A percentile compares a stretch with the other conserved stretches of the same genome.
phyloP scores from a whole-genome alignment of 139 green algal genomes.

The Coelastrella sp. region DNA sequence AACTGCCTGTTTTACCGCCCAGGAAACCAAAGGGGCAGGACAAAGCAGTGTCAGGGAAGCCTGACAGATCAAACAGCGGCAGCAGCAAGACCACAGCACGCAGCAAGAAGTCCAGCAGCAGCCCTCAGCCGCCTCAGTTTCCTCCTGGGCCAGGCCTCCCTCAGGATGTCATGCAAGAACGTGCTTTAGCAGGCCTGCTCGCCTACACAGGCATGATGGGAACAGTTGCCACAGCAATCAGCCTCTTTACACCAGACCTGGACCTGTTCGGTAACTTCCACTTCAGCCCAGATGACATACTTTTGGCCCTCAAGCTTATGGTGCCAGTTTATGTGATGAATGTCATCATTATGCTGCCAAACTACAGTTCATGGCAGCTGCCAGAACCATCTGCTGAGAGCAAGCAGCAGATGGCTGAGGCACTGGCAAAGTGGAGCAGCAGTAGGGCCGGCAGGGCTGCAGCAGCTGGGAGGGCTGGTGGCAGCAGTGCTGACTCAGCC shows the following conservation, averaged over 20 bases:
- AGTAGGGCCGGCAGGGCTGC: background rate
- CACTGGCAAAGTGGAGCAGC: background rate
- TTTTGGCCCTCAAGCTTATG: slow-evolving; percentile 32
- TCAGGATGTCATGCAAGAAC: slow-evolving; percentile 19
- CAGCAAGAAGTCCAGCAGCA: background rate
- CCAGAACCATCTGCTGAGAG: slow-evolving; percentile 14
- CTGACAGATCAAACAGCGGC: background rate
- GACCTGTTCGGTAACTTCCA: slow-evolving; percentile 42
- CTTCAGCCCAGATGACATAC: background rate
- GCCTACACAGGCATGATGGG: slow-evolving; percentile 44
- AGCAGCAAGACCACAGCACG: background rate
- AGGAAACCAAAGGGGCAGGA: background rate
- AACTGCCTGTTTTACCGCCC: slow-evolving; percentile 1
- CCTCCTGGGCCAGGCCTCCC: background rate
- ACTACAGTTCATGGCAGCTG: slow-evolving; percentile 38
- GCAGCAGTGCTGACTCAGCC: background rate
- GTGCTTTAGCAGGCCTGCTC: slow-evolving; percentile 31
- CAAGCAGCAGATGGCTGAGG: slow-evolving; percentile 2
- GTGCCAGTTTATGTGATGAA: slow-evolving; percentile 28
- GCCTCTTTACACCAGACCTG: background rate
- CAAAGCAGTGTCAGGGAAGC: background rate
- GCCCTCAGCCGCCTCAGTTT: background rate
- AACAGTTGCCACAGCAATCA: slow-evolving; percentile 1
- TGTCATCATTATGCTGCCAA: slow-evolving; percentile 33
- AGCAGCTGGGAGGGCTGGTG: background rate